A percentile compares a stretch with the other conserved stretches of the same genome.
phyloP scores from a whole-genome alignment of 768 basidiomycete species.

The Podaxis sp. region DNA sequence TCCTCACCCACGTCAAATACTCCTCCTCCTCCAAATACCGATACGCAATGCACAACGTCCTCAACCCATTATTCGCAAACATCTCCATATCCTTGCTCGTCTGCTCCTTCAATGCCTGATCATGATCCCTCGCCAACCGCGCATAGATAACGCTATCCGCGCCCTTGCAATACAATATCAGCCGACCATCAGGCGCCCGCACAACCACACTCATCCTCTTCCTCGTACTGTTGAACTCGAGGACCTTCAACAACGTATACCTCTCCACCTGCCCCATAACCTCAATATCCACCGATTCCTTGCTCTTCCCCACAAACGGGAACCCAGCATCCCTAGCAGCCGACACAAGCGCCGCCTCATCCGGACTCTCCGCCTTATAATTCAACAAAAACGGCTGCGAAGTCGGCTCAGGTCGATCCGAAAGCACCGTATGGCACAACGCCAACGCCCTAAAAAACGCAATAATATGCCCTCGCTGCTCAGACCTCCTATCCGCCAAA shows the following conservation, averaged over 20 bases:
- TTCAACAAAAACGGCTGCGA: constrained; percentile 61
- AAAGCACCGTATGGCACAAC: constrained; percentile 87
- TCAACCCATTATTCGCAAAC: constrained; percentile 89
- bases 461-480: constrained; percentile 65
- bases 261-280: constrained; percentile 87
- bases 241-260: constrained; percentile 72
- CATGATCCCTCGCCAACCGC: constrained; percentile 75
- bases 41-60: constrained; percentile 90
- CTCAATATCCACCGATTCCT: constrained; percentile 81
- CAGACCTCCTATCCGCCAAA: constrained; percentile 56
- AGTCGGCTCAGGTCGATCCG: constrained; percentile 68
- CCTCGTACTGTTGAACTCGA: constrained; percentile 93
- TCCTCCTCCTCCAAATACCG: constrained; percentile 79
- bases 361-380: constrained; percentile 96
- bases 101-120: constrained; percentile 66
- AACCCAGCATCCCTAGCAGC: constrained; percentile 94
- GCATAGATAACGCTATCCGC: constrained; percentile 95
- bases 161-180: constrained; percentile 93
- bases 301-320: constrained; percentile 77
- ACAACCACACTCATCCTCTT: constrained; percentile 96
- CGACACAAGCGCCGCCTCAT: constrained; percentile 91
- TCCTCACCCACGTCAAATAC: constrained; percentile 75
- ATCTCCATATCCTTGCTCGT: constrained; percentile 88
- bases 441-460: constrained; percentile 96
- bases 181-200: constrained; percentile 76